phyloP scores from a whole-genome alignment of 1,284 basidiomycete genomes.

The Fereydounia khargensis region DNA sequence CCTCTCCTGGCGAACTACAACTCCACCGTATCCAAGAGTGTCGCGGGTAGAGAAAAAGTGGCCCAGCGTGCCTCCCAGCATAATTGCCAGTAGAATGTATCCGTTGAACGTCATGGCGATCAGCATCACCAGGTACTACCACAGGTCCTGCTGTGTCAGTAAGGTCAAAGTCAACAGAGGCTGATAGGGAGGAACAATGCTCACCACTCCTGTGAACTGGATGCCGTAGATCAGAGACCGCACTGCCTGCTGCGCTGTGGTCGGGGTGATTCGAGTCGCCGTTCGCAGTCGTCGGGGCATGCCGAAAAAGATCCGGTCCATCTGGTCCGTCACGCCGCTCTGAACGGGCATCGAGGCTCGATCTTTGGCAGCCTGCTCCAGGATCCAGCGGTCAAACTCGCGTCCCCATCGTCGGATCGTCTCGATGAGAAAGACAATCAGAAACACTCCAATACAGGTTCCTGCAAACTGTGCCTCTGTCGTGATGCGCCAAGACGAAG shows the following conservation, averaged over 20 bases:
- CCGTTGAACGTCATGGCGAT: constrained; percentile 53
- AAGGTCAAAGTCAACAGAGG: background rate
- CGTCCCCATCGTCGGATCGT: constrained; percentile 37
- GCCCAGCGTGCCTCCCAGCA: constrained; percentile 44
- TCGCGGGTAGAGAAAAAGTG: constrained; percentile 49
- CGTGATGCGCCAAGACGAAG: constrained; percentile 41
- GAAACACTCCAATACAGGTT: constrained; percentile 46
- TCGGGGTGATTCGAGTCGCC: constrained; percentile 21
- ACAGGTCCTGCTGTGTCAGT: too few species aligned
- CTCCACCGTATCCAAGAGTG: constrained; percentile 21
- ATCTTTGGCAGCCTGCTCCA: constrained; percentile 18
- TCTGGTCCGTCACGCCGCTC: constrained; percentile 13
- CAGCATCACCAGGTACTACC: constrained; percentile 47
- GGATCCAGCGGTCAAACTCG: constrained; percentile 45
- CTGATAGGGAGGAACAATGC: constrained; percentile 1
- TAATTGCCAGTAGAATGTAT: constrained; percentile 48
- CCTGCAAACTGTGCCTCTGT: constrained; percentile 42
- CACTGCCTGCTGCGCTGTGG: constrained; percentile 41
- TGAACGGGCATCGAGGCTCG: background rate
- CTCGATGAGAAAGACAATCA: constrained; percentile 47
- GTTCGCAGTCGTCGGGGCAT: constrained; percentile 5
- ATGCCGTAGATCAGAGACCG: constrained; percentile 42
- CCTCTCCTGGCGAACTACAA: too few species aligned
- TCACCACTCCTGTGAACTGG: constrained; percentile 43
- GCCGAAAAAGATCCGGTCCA: constrained; percentile 31